phyloP scores from a whole-genome alignment of 1,139 yeast genomes.

The Wickerhamomyces sp. region DNA sequence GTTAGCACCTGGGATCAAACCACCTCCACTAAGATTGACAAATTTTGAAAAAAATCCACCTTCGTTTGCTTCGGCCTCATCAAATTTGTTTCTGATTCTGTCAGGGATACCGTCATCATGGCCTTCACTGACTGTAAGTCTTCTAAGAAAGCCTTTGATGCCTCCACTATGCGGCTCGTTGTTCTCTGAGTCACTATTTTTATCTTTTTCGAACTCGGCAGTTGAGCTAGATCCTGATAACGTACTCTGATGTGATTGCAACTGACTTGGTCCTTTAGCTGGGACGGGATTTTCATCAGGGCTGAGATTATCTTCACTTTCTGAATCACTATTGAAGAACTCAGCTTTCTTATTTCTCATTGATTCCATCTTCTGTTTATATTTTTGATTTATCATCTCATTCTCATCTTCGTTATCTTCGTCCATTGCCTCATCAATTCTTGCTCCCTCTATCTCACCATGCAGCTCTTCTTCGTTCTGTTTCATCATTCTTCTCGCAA shows the following conservation, averaged over 20 bases:
- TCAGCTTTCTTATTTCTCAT: conserved; percentile 13
- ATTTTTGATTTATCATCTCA: conserved; percentile 5
- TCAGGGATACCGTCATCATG: neutral
- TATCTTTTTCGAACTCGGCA: neutral
- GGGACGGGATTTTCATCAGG: conserved; percentile 4
- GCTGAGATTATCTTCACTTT: conserved; percentile 4
- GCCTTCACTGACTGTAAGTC: conserved; percentile 5
- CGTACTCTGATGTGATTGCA: neutral
- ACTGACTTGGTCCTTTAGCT: conserved; percentile 2
- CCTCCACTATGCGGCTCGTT: conserved; percentile 20
- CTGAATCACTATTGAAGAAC: conserved; percentile 14
- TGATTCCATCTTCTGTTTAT: conserved; percentile 12
- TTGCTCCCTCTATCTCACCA: conserved; percentile 1
- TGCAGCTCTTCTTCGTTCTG: neutral
- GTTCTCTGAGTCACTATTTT: conserved; percentile 1
- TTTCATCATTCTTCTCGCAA: conserved; percentile 16
- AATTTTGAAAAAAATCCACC: conserved; percentile 25
- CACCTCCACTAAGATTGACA: conserved; percentile 25
- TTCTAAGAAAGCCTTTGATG: conserved; percentile 23
- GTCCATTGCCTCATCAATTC: conserved; percentile 1
- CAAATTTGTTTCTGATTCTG: conserved; percentile 6
- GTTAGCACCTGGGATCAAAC: conserved; percentile 27
- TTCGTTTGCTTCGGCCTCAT: conserved; percentile 17
- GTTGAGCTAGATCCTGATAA: neutral
- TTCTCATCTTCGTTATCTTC: conserved; percentile 12